Conservation (phyloP, 2,329 filamentous ascomycete genomes). For the Colletotrichum somersetense region DNA sequence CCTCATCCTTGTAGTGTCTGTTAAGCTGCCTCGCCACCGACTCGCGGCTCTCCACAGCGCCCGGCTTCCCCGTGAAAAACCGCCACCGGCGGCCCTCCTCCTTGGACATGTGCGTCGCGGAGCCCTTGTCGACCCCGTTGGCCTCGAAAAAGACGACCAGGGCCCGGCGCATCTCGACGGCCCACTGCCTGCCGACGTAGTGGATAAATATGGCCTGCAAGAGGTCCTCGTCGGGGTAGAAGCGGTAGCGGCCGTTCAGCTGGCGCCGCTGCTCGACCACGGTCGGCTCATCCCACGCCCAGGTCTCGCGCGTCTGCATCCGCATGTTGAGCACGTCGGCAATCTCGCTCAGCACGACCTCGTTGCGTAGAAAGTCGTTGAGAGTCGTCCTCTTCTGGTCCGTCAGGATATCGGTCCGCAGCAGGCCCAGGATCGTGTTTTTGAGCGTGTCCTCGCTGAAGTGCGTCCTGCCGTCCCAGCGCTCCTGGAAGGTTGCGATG, state of each 20-base stretch:
- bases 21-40: constrained; percentile 51
- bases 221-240: constrained; percentile 67
- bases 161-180: constrained; percentile 48
- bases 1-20: constrained; percentile 56
- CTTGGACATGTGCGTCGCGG: constrained; percentile 44
- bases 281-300: constrained; percentile 55
- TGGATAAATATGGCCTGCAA: constrained; percentile 58
- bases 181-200: constrained; percentile 55
- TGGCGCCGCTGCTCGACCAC: constrained; percentile 55
- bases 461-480: constrained; percentile 46
- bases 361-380: constrained; percentile 54
- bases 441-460: constrained; percentile 50
- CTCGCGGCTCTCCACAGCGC: background rate
- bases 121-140: constrained; percentile 50
- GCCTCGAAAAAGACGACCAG: constrained; percentile 46
- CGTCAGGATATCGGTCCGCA: constrained; percentile 56
- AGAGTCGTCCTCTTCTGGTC: constrained; percentile 57
- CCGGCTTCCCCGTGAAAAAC: constrained; percentile 53
- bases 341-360: constrained; percentile 57
- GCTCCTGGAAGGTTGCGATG: constrained; percentile 53
- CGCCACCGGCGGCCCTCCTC: constrained; percentile 56
- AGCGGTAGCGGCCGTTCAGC: constrained; percentile 64
- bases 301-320: constrained; percentile 52
- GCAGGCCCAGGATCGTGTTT: constrained; percentile 53
- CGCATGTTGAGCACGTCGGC: constrained; percentile 61